Percentiles rank a stretch among this genome's conserved stretches.
phyloP scores from a whole-genome alignment of 495 filamentous ascomycete genomes.

The Aspergillus sparsus region DNA sequence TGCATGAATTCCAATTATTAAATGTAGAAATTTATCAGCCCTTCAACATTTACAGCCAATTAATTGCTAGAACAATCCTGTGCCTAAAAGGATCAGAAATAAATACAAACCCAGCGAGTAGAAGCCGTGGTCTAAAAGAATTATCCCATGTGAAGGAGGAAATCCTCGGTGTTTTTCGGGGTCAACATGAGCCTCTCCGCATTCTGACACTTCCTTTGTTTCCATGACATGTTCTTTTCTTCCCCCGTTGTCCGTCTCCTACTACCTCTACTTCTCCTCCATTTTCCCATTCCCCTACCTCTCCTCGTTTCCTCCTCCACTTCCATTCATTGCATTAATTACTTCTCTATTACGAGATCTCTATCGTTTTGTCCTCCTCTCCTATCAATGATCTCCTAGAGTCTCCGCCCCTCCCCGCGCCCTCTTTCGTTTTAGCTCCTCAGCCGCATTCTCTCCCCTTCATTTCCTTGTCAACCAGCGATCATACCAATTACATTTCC shows the following conservation, averaged over 20 bases:
- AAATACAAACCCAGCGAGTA: not conserved
- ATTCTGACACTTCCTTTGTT: not conserved
- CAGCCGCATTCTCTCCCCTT: not conserved
- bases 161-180: conserved; percentile 21
- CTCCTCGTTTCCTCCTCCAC: not conserved
- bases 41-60: not conserved
- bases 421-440: conserved; percentile 1
- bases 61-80: not conserved
- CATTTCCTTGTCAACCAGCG: not conserved
- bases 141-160: conserved; percentile 14
- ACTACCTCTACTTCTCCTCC: not conserved
- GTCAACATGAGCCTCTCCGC: conserved; percentile 10
- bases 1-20: conserved; percentile 6
- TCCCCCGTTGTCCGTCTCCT: conserved; percentile 1
- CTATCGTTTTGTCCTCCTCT: not conserved
- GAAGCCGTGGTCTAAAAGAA: conserved; percentile 13
- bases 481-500: not conserved
- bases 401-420: not conserved
- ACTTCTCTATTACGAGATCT: not conserved
- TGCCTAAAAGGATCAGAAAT: not conserved
- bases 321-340: conserved; percentile 1
- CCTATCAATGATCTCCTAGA: not conserved
- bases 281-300: not conserved
- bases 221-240: conserved; percentile 9
- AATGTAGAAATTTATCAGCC: not conserved